Percentiles rank a stretch among this genome's conserved stretches.
These are phyloP conservation scores for Aspergillus puulaauensis DNA, from an alignment of 2,329 filamentous ascomycete species.

Conservation along the genomic window DNA sequence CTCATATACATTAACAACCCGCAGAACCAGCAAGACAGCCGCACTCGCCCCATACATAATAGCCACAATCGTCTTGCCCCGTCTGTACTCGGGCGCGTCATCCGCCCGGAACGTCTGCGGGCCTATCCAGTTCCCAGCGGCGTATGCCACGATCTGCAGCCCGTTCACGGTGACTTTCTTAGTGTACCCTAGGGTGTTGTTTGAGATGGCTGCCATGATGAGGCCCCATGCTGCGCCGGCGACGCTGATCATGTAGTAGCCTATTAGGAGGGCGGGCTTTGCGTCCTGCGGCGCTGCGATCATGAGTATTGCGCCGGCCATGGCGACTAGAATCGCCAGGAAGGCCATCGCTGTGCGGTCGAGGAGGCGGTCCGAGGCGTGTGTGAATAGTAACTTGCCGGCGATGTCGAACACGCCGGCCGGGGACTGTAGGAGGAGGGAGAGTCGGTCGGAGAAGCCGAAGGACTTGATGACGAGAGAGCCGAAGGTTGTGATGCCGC, in stretches of 20 bases:
- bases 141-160: constrained; percentile 45
- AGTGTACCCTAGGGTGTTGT: constrained; percentile 49
- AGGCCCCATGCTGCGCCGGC: constrained; percentile 38
- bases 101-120: constrained; percentile 46
- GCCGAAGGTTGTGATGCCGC: constrained; percentile 44
- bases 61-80: constrained; percentile 15
- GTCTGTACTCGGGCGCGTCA: constrained; percentile 43
- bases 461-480: constrained; percentile 43
- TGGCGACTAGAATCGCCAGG: background rate
- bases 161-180: constrained; percentile 53
- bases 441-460: constrained; percentile 44
- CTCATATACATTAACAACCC: constrained; percentile 23
- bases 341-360: background rate
- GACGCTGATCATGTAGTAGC: constrained; percentile 43
- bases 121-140: constrained; percentile 46
- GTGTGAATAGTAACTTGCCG: background rate
- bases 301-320: background rate
- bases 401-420: constrained; percentile 27
- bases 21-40: constrained; percentile 14
- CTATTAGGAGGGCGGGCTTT: constrained; percentile 38
- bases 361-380: background rate
- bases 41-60: constrained; percentile 27
- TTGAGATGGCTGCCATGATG: background rate
- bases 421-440: constrained; percentile 45
- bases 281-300: background rate